These are phyloP conservation scores for Boletus speciosus DNA, from an alignment of 768 basidiomycete species.

Conservation along the genomic window DNA sequence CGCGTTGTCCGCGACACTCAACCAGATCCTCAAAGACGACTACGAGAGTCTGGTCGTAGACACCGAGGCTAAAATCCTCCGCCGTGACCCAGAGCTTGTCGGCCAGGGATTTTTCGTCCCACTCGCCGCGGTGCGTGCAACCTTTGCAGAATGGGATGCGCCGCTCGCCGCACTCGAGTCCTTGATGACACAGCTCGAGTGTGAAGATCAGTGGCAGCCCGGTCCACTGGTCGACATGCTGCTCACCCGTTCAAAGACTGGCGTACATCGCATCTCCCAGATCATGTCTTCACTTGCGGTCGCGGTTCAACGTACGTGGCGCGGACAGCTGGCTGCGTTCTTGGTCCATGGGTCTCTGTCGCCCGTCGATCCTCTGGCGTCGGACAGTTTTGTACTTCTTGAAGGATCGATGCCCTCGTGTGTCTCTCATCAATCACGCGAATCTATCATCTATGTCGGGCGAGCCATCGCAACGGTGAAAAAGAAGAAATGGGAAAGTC, in stretches of 20 bases:
- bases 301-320: constrained; percentile 80
- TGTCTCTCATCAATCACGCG: constrained; percentile 64
- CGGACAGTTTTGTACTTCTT: constrained; percentile 54
- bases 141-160: constrained; percentile 85
- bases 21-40: constrained; percentile 70
- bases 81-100: constrained; percentile 71
- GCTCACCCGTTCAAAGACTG: constrained; percentile 66
- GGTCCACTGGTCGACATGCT: constrained; percentile 82
- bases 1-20: constrained; percentile 71
- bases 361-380: constrained; percentile 60
- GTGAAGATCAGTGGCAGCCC: constrained; percentile 52
- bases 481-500: constrained; percentile 72
- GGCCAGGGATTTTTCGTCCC: constrained; percentile 83
- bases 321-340: constrained; percentile 78
- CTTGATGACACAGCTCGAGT: constrained; percentile 60
- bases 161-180: constrained; percentile 70
- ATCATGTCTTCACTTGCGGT: constrained; percentile 69
- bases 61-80: constrained; percentile 77
- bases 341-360: constrained; percentile 74
- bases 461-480: constrained; percentile 83
- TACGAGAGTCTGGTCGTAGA: constrained; percentile 77
- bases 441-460: constrained; percentile 84
- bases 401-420: constrained; percentile 73
- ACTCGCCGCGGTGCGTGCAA: constrained; percentile 76
- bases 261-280: constrained; percentile 69